Evolutionary conservation across 2,329 filamentous ascomycete genomes (phyloP).

Genomic region (Aspergillaceae sp.): DNA sequence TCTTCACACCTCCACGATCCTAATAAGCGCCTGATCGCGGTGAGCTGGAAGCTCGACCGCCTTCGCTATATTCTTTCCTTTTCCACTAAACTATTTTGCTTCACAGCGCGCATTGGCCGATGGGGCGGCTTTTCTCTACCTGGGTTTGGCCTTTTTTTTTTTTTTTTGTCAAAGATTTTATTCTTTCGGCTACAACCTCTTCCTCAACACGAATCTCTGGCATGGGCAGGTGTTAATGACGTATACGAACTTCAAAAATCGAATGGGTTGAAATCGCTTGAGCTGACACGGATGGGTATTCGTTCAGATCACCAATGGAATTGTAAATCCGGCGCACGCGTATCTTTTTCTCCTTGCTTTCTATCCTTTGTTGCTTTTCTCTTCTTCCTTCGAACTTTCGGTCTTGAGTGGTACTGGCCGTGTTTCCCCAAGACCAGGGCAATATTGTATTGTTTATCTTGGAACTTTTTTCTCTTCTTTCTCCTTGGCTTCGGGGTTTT

Average conservation of each 20-base stretch:
- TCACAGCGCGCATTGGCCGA: constrained; percentile 1
- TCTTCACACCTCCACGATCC: constrained; percentile 3
- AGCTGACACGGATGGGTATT: constrained; percentile 20
- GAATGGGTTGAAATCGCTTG: constrained; percentile 23
- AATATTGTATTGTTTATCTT: constrained; percentile 7
- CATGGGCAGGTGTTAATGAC: constrained; percentile 35
- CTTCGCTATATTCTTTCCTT: constrained; percentile 5
- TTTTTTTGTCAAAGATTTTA: background rate
- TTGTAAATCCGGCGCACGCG: constrained; percentile 24
- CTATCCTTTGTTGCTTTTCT: constrained; percentile 10
- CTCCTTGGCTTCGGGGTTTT: constrained; percentile 3
- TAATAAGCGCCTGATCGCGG: constrained; percentile 5
- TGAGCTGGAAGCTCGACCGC: background rate
- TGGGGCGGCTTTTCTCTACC: background rate
- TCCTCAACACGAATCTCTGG: constrained; percentile 18
- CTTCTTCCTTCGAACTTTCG: background rate
- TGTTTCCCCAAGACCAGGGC: background rate
- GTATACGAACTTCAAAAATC: constrained; percentile 29
- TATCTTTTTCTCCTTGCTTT: constrained; percentile 11
- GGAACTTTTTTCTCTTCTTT: constrained; percentile 4
- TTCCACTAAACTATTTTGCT: constrained; percentile 1
- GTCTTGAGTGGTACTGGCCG: constrained; percentile 1
- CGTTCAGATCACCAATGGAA: constrained; percentile 18
- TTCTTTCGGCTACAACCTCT: constrained; percentile 14
- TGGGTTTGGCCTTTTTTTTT: background rate